phyloP scores from a whole-genome alignment of 202 grass and related monocot species.

The Panicum hallii region DNA sequence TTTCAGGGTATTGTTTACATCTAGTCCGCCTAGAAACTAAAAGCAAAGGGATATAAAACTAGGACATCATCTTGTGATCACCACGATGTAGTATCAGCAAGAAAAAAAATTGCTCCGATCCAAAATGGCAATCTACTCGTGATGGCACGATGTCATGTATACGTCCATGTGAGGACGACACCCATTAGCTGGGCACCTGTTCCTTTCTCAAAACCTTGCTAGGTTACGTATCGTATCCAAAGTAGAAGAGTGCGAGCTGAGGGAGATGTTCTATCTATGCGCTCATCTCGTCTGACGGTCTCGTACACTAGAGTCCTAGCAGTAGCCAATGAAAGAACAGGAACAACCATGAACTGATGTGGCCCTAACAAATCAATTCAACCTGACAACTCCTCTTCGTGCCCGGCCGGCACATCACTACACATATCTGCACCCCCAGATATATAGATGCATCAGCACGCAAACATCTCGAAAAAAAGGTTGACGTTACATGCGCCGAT shows the following conservation, averaged over 20 bases:
- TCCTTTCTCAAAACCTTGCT: background rate
- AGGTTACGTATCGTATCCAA: slow-evolving; percentile 27
- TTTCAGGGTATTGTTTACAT: background rate
- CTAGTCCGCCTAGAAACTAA: background rate
- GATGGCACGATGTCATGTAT: background rate
- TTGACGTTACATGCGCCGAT: background rate
- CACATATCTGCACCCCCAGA: background rate
- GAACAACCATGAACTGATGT: background rate
- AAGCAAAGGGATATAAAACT: background rate
- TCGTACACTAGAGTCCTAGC: background rate
- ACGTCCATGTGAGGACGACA: background rate
- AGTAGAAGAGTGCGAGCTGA: background rate
- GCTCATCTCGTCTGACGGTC: background rate
- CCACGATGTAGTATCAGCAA: background rate
- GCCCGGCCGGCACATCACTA: background rate
- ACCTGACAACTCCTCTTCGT: background rate
- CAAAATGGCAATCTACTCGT: slow-evolving; percentile 20
- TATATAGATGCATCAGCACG: background rate
- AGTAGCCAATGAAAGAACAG: background rate
- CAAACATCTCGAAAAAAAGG: background rate
- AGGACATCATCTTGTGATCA: background rate
- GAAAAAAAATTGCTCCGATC: background rate
- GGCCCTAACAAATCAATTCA: background rate
- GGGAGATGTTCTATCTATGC: background rate
- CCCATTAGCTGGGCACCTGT: background rate